Evolutionary conservation across 176 grass and related monocot genomes (phyloP), one percentile per base, ranked within the genome.

Genomic region (Aegilops speltoides): DNA sequence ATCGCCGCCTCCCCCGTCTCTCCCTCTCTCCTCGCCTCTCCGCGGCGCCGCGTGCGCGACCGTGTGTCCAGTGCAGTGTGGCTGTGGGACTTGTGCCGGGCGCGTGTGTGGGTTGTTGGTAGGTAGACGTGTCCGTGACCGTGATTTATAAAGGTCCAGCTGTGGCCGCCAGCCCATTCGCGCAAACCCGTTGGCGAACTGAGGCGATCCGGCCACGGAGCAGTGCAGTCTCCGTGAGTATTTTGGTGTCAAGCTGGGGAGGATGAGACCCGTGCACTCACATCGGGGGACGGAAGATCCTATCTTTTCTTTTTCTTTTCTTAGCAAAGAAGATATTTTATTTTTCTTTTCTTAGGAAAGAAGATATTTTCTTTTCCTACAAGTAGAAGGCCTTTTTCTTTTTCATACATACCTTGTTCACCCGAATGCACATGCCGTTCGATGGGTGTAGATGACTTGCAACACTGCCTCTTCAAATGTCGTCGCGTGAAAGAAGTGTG

Each of bases 81-180:
- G 45, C 26, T 54, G 0, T 26, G 74, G 74, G 74, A 54, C 45
- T 54, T 76, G 73, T 76, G 73, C 73, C 46, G 74, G 74, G 74
- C 25, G 74, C 46, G 74, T 31, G 46, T 63, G 60, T 24, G 60
- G 45, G 24, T 45, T 76, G 8, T 24, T 25, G 46, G 41, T 56
- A 56, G 46, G 74, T 77, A 77, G 74, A 48, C 26, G 74, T 56
- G 74, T 20, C 45, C 45, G 43, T 31, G 45, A 11, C 73, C 43
- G 43, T 76, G 24, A 50, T 76, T 76, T 76, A 75, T 76, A 75
- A 15, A 26, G 71, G 9, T 67, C 73, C 73, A 52, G 46, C 24
- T 8, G 73, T 50, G 73, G 24, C 72, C 41, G 41, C 73, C 23
- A 76, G 11, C 26, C 73, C 43, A 23, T 54, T 32, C 4, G 22